Evolutionary conservation across 345 rosid species (phyloP).

Genomic region (Fremontodendron californicum): DNA sequence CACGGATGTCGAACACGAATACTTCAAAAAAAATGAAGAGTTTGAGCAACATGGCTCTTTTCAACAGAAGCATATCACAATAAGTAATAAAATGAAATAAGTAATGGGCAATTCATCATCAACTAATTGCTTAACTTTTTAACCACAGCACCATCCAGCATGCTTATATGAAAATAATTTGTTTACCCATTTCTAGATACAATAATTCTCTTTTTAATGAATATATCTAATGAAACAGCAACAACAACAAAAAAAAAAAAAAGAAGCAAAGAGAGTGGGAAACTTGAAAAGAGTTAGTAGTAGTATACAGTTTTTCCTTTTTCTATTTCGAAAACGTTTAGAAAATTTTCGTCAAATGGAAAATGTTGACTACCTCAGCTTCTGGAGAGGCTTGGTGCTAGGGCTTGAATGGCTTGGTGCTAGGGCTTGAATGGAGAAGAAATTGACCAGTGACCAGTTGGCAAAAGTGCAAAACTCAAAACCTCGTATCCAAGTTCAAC

Average conservation of each 20-base stretch:
- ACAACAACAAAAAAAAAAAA: not conserved
- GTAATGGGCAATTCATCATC: not conserved
- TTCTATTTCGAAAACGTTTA: not conserved
- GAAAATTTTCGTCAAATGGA: not conserved
- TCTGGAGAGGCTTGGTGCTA: not conserved
- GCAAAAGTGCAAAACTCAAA: no score
- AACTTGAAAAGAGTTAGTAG: not conserved
- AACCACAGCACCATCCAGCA: slow-evolving; percentile 8
- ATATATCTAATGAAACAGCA: not conserved
- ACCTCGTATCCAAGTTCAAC: not conserved
- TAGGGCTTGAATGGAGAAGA: no score
- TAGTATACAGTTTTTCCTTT: not conserved
- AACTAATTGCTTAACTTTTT: slow-evolving; percentile 9
- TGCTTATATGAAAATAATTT: not conserved
- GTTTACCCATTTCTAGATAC: not conserved
- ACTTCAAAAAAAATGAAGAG: no score
- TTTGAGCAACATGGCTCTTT: no score
- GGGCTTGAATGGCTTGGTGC: not conserved
- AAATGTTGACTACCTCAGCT: not conserved
- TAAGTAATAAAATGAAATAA: not conserved
- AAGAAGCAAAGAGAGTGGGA: not conserved
- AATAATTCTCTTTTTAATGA: not conserved
- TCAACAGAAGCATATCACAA: not conserved
- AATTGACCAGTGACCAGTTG: no score
- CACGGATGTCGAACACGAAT: no score